Evolutionary conservation across 768 basidiomycete species (phyloP).

Genomic region (Termitomyces sp.): DNA sequence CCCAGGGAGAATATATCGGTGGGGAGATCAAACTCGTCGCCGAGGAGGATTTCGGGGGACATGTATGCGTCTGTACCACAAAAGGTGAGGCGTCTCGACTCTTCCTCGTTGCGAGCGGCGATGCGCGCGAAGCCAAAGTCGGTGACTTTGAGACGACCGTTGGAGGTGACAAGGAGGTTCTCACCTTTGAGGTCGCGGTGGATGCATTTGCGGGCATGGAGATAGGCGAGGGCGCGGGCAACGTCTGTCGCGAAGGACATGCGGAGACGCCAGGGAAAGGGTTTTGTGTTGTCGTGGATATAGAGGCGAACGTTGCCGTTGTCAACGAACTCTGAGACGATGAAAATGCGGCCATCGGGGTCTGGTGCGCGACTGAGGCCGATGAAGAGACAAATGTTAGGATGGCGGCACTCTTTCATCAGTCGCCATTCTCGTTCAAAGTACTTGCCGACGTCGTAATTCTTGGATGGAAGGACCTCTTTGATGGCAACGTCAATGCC

Average conservation of each 20-base stretch:
- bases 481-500: constrained; percentile 97
- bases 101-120: constrained; percentile 87
- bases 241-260: constrained; percentile 95
- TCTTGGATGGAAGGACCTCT: constrained; percentile 86
- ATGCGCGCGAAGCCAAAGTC: constrained; percentile 98
- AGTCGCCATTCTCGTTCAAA: constrained; percentile 98
- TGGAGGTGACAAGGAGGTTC: constrained; percentile 91
- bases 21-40: constrained; percentile 87
- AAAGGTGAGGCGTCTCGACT: constrained; percentile 79
- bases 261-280: constrained; percentile 91
- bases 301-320: constrained; percentile 88
- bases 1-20: constrained; percentile 96
- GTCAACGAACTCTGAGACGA: constrained; percentile 93
- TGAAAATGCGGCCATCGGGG: constrained; percentile 83
- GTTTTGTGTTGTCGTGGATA: constrained; percentile 78
- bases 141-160: constrained; percentile 95
- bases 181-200: constrained; percentile 95
- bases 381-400: constrained; percentile 90
- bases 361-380: constrained; percentile 79
- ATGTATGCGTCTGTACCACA: constrained; percentile 93
- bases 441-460: constrained; percentile 95
- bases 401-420: constrained; percentile 93
- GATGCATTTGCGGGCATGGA: constrained; percentile 88
- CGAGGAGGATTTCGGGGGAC: constrained; percentile 92
- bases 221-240: constrained; percentile 91